A percentile compares a stretch with the other conserved stretches of the same genome.
Evolutionary conservation across 2,329 filamentous ascomycete genomes (phyloP).

Genomic region (Fusarium globosum): DNA sequence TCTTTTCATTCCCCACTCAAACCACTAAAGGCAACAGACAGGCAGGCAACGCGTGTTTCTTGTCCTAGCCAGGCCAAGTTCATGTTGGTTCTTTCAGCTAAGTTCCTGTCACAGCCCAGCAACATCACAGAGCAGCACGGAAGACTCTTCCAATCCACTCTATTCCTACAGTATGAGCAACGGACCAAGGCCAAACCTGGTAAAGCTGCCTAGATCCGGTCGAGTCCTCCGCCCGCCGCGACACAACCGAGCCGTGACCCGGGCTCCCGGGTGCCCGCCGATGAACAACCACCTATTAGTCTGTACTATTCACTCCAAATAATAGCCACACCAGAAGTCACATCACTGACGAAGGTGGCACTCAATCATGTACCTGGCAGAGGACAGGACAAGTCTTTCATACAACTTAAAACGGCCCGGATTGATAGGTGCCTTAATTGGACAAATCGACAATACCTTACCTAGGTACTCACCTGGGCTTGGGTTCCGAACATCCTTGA

Average conservation of each 20-base stretch:
- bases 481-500: constrained; percentile 21
- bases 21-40: constrained; percentile 10
- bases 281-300: constrained; percentile 8
- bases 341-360: constrained; percentile 1
- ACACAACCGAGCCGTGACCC: constrained; percentile 38
- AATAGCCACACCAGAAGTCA: constrained; percentile 4
- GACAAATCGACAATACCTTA: constrained; percentile 7
- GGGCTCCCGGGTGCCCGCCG: constrained; percentile 40
- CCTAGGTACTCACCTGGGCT: constrained; percentile 15
- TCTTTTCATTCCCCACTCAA: constrained; percentile 6
- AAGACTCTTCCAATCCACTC: constrained; percentile 15
- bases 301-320: background rate
- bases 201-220: constrained; percentile 33
- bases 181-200: constrained; percentile 23
- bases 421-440: background rate
- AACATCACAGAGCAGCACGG: constrained; percentile 3
- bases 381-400: background rate
- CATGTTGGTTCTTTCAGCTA: constrained; percentile 10
- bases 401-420: constrained; percentile 28
- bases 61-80: constrained; percentile 8
- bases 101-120: constrained; percentile 14
- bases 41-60: constrained; percentile 2
- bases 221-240: constrained; percentile 34
- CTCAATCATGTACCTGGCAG: constrained; percentile 16
- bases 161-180: constrained; percentile 12